Evolutionary conservation across 805 yeast species (phyloP), one percentile per base, ranked within the genome.

Genomic region (Teunomyces kruisii): DNA sequence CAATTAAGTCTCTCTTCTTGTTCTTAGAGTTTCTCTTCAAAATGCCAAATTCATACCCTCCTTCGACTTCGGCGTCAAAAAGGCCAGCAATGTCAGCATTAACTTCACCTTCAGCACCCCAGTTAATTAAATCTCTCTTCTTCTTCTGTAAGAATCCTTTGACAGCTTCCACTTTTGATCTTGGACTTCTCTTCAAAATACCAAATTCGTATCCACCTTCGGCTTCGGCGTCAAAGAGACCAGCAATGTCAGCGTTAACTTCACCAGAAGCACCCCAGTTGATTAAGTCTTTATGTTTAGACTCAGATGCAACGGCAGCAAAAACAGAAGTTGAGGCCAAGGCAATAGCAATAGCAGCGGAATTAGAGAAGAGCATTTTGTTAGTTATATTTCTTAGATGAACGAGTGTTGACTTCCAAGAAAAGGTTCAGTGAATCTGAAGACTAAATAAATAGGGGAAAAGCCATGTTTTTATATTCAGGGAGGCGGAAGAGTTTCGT

Each of bases 311-410:
- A 44, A 46, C 50, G 15, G 47, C 44, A 31, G 48, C 50, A 27
- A 53, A 46, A 41, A 52, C 39, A 26, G 42, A 32, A 28, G 56
- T 41, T 13, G 57, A 46, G 22, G 57, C 52, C 40, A 52, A 43
- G 17, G 59, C 59, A 39, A 56, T 49, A 33, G 58, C 32, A 27
- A 58, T 32, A 16, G 54, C 51, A 38, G 55, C 44, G 40, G 58
- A 40, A 43, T 49, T 51, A 10, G 53, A 48, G 40, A 58, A 55
- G 26, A 57, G 44, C 61, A 55, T 59, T 17, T 24, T 17, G 41
- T 24, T 28, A 28, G 13, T 8, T 32, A n/a, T n/a, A n/a, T 22
- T 32, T 17, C 22, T 6, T 15, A 26, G 14, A 15, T 29, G 16
- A 45, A 28, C 41, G 45, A 44, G 35, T 44, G 45, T 45, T 30